phyloP scores from a whole-genome alignment of 305 asterid species.

The Coffea humblotiana region DNA sequence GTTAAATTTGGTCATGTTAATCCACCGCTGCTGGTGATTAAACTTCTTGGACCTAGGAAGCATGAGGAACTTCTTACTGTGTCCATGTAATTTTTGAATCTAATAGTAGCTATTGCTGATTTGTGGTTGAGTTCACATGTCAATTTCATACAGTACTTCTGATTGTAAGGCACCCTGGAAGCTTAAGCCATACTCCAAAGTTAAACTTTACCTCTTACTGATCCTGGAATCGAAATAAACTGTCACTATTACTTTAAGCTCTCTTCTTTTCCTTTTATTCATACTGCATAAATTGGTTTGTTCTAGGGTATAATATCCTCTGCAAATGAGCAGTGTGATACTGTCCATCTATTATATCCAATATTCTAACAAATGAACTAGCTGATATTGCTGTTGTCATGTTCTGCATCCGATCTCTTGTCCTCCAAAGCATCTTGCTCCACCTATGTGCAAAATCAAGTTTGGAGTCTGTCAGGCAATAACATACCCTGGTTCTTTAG shows the following conservation, averaged over 20 bases:
- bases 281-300: too few relatives aligned
- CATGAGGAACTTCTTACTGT: neutral
- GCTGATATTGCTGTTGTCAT: neutral
- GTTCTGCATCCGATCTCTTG: neutral
- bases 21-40: neutral
- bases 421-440: neutral
- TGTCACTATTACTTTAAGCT: too few relatives aligned
- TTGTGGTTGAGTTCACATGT: neutral
- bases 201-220: too few relatives aligned
- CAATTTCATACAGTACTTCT: neutral
- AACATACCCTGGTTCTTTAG: too few relatives aligned
- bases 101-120: neutral
- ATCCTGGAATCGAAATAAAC: too few relatives aligned
- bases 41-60: neutral
- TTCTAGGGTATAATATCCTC: too few relatives aligned
- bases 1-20: neutral
- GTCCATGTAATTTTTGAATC: neutral
- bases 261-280: too few relatives aligned
- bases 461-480: neutral
- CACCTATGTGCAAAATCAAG: neutral
- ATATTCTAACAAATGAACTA: neutral
- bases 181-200: too few relatives aligned
- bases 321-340: too few relatives aligned
- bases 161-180: neutral
- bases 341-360: too few relatives aligned